Base-by-base conservation (phyloP, 2,329 filamentous ascomycete genomes). In the Talaromyces amestolkiae region DNA sequence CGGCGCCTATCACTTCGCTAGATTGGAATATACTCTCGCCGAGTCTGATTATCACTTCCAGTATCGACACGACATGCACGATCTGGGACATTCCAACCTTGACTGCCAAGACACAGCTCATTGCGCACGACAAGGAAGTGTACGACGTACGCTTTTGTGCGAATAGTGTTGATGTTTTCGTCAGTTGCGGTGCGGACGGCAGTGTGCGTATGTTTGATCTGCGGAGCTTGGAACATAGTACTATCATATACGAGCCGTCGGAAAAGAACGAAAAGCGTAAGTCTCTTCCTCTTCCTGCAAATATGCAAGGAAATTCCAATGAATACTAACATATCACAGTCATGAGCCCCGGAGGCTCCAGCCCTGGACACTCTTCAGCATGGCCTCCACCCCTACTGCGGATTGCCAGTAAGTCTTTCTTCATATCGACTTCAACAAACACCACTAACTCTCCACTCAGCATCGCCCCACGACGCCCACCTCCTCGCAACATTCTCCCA, bases 1-100 rank as follows among this genome's bases (percentile, higher is more conserved):
- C 95, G 5, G 95, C 95, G 15, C 95, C 95, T 22, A 87, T 99
- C 66, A 99, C 95, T 1, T 97, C 93, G 17, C 84, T 99, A 56
- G 95, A 99, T 77, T 99, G 95, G 95, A 99, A 99, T 74, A 96
- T 92, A 1, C 90, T 99, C 61, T 97, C 93, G 27, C 95, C 95
- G 0, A 97, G 94, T 76, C 83, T 99, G 63, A 99, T 99, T 75
- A 99, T 99, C 73, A 99, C 95, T 0, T 97, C 93, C 3, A 98
- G 93, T 77, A 99, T 99, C 74, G 95, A 99, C 75, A 99, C 95
- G 1, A 99, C 95, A 6, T 99, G 95, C 80, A 99, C 95, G 4
- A 99, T 99, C 70, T 99, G 95, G 95, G 95, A 99, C 77, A 99
- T 99, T 64, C 95, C 95, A 3, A 97, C 95, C 0, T 83, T 99